Conservation (phyloP, 2,329 filamentous ascomycete species). For the Ophiostoma sp. region DNA sequence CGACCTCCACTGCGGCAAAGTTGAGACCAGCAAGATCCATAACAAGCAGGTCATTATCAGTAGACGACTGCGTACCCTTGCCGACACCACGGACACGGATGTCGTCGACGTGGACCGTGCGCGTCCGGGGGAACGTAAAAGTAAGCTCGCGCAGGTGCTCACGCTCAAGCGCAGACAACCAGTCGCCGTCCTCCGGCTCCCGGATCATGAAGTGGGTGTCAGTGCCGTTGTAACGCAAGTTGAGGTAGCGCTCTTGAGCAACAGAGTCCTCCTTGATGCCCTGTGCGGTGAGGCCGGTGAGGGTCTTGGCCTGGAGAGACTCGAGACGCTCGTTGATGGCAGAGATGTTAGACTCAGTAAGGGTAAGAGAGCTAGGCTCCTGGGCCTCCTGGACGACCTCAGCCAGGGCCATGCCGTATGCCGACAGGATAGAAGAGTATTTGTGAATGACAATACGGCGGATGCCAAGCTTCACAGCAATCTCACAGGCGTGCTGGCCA, state of each 20-base stretch:
- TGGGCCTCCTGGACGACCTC: slow-evolving; percentile 89
- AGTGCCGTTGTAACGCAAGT: slow-evolving; percentile 85
- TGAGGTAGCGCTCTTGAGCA: slow-evolving; percentile 44
- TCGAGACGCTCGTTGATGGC: slow-evolving; percentile 31
- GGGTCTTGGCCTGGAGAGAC: slow-evolving; percentile 69
- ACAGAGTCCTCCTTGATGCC: slow-evolving; percentile 53
- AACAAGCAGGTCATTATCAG: background rate
- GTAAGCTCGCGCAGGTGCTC: slow-evolving; percentile 90
- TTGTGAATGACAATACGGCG: slow-evolving; percentile 76
- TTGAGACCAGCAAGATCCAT: background rate
- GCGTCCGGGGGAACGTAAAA: slow-evolving; percentile 63
- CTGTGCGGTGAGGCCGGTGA: slow-evolving; percentile 61
- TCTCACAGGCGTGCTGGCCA: slow-evolving; percentile 82
- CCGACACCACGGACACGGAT: slow-evolving; percentile 83
- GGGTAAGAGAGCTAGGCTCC: slow-evolving; percentile 61
- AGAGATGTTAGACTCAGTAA: slow-evolving; percentile 44
- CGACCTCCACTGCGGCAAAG: background rate
- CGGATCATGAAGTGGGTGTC: slow-evolving; percentile 81
- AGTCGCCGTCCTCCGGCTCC: slow-evolving; percentile 66
- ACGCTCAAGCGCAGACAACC: slow-evolving; percentile 72
- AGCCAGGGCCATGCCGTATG: slow-evolving; percentile 86
- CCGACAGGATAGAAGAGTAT: slow-evolving; percentile 82
- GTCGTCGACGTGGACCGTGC: slow-evolving; percentile 58
- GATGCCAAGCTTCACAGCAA: slow-evolving; percentile 77
- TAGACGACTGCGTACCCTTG: slow-evolving; percentile 67